phyloP scores from a whole-genome alignment of 768 basidiomycete genomes.

The Phaeotremella fagi region DNA sequence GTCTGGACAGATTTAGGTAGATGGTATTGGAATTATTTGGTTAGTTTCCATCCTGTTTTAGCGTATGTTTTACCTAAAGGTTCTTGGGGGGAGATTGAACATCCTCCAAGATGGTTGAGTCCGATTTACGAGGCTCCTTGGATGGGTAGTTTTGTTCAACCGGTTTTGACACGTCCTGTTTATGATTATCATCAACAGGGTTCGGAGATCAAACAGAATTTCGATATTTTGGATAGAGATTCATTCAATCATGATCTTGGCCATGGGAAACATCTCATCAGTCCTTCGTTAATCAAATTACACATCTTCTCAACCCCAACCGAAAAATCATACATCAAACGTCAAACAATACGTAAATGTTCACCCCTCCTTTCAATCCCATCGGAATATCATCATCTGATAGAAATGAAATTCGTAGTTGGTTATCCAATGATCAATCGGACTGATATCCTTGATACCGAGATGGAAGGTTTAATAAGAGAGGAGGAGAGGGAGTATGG shows the following conservation, averaged over 20 bases:
- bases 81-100: constrained; percentile 6
- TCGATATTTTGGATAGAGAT: no score
- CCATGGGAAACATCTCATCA: background rate
- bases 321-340: background rate
- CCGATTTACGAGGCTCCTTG: constrained; percentile 19
- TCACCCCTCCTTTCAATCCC: background rate
- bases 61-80: constrained; percentile 15
- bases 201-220: no score
- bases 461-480: constrained; percentile 1
- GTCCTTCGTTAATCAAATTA: background rate
- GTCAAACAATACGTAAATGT: background rate
- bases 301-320: background rate
- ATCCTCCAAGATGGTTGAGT: constrained; percentile 16
- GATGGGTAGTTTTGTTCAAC: constrained; percentile 22
- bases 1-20: constrained; percentile 6
- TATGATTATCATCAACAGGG: background rate
- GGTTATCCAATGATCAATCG: background rate
- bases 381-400: background rate
- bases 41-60: constrained; percentile 8
- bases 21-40: constrained; percentile 25
- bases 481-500: constrained; percentile 21
- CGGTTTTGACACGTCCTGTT: constrained; percentile 12
- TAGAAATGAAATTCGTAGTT: background rate
- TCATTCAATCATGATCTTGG: background rate
- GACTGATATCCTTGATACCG: constrained; percentile 1